These are phyloP conservation scores for Conticribra weissflogii DNA, from an alignment of 108 stramenopile genomes.

Conservation along the genomic window DNA sequence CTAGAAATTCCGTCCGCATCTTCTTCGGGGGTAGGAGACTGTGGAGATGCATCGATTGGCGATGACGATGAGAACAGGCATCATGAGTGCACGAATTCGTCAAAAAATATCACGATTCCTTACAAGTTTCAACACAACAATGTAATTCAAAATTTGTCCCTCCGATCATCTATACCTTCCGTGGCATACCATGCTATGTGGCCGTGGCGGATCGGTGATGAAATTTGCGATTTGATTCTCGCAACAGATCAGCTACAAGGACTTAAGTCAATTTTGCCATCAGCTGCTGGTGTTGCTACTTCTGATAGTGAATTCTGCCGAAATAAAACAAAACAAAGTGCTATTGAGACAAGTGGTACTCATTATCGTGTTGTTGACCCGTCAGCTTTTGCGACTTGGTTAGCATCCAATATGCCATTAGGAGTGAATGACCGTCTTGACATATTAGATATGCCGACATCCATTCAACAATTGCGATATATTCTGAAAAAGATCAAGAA, in stretches of 20 bases:
- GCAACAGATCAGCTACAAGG: conserved; percentile 34
- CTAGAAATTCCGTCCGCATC: background rate
- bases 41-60: background rate
- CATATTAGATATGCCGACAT: conserved; percentile 56
- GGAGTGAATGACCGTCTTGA: conserved; percentile 60
- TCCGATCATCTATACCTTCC: conserved; percentile 25
- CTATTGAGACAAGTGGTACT: background rate
- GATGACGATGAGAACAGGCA: background rate
- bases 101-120: background rate
- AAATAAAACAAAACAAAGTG: background rate
- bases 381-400: conserved; percentile 73
- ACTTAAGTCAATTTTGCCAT: conserved; percentile 47
- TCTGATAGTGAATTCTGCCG: background rate
- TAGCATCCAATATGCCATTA: conserved; percentile 74
- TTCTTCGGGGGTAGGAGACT: background rate
- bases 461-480: conserved; percentile 53
- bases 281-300: conserved; percentile 18
- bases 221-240: conserved; percentile 45
- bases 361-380: conserved; percentile 42
- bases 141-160: conserved; percentile 24
- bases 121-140: background rate
- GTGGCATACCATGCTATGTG: conserved; percentile 50
- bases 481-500: conserved; percentile 49
- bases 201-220: conserved; percentile 65
- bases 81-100: background rate